Evolutionary conservation across 2,329 filamentous ascomycete species (phyloP), one percentile per base, ranked within the genome.

Genomic region (Fusarium temperatum): DNA sequence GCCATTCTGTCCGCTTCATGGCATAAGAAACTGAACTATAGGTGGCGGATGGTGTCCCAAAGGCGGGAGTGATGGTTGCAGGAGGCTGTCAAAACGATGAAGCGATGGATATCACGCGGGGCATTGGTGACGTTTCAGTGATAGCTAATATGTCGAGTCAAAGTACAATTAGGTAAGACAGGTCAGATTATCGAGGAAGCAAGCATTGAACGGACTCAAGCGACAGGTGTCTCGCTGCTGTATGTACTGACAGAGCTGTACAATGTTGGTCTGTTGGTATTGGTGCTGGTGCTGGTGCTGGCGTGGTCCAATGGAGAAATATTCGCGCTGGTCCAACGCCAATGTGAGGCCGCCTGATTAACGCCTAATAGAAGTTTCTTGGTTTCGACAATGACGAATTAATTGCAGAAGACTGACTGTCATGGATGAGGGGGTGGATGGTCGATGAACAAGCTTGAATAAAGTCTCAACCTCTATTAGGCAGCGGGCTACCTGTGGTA

Each of bases 1-100:
- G 87, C 82, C 83, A 84, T 84, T 44, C 18, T 80, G 63, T 53
- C 66, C 53, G 60, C 42, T 57, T 72, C 76, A 76, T 79, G 75
- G 55, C 74, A 80, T 66, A 65, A 47, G 10, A 63, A 47, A 55
- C 36, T 38, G 45, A 44, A 30, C 15, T 30, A 28, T 57, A 24
- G 48, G 45, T 36, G 51, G 53, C 54, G 35, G 58, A 22, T 45
- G 38, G 39, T 51, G n/a, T 63, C 55, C 54, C 42, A 47, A 32
- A 30, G 39, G 47, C 36, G 41, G 63, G 41, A 57, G 42, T 28
- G 41, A 28, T 20, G 36, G 22, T 24, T 53, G 32, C 13, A 53
- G 44, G 32, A 56, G 47, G 44, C 12, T 50, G 35, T 60, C 24
- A 63, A 51, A 36, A 55, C 20, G 38, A 64, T 32, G 30, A 20